Evolutionary conservation across 441 rosid genomes (phyloP), one percentile per base, ranked within the genome.

Genomic region (Euphorbia schlechtendalii): DNA sequence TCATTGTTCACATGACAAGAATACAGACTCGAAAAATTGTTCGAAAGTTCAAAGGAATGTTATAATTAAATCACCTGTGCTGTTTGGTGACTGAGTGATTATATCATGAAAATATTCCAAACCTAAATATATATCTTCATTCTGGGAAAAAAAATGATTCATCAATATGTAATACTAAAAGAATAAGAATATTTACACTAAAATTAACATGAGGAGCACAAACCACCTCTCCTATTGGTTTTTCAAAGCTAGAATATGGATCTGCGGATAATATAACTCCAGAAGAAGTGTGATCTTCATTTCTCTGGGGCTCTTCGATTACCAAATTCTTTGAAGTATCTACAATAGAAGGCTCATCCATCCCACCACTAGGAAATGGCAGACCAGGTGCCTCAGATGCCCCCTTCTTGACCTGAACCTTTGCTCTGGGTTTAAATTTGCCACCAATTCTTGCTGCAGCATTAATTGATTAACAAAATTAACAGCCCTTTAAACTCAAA

Each of bases 91-190:
- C 21, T 74, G 74, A 13, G 48, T 61, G 38, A 41, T 59, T 51
- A 77, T 65, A 68, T 71, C 73, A 45, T 74, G 77, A 36, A 76
- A 48, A 61, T 61, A 52, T 41, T 76, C 84, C 75, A 76, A 56
- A 28, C 70, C 77, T 43, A 71, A 69, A 68, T 67, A 60, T 60
- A 75, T 51, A 27, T 79, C 79, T 56, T 66, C 79, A 68, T 68
- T 77, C 90, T 86, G 80, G 71, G 70, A 61, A 56, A 24, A 72
- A 55, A 54, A 69, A 27, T n/a, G 65, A 55, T 46, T 57, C 43
- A 15, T 52, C 58, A 64, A 43, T 54, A 22, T 64, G 7, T 20
- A 17, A 30, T 15, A n/a, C 13, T 51, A 51, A 5, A 18, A 51
- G 20, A 51, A 8, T 4, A 5, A 51, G 1, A 46, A 51, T 18